Evolutionary conservation across 345 rosid species (phyloP).

Genomic region (Salix purpurea): DNA sequence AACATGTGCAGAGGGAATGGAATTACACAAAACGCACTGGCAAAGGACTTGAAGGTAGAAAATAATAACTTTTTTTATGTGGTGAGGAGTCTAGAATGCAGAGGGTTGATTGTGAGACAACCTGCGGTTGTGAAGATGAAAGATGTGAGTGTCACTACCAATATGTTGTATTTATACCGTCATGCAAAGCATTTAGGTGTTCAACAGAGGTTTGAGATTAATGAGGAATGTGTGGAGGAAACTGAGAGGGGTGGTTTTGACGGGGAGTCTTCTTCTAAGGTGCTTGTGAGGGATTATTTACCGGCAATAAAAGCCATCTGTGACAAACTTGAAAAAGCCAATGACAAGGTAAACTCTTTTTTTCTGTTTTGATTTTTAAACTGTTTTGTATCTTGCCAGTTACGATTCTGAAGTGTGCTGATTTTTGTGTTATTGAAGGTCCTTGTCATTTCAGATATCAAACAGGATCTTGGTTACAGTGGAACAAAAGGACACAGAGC

Average conservation of each 20-base stretch:
- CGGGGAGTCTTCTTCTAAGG: slow-evolving; percentile 32
- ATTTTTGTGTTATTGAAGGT: slow-evolving; percentile 51
- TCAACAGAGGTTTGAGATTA: slow-evolving; percentile 70
- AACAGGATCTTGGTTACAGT: slow-evolving; percentile 69
- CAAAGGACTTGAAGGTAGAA: slow-evolving; percentile 68
- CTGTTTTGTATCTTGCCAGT: slow-evolving; percentile 11
- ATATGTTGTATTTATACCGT: slow-evolving; percentile 62
- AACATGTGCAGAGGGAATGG: slow-evolving; percentile 54
- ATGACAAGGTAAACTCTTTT: slow-evolving; percentile 56
- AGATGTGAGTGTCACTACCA: slow-evolving; percentile 59
- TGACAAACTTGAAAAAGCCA: slow-evolving; percentile 73
- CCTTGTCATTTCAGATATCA: slow-evolving; percentile 83
- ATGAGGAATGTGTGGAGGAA: slow-evolving; percentile 49
- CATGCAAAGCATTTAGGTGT: slow-evolving; percentile 72
- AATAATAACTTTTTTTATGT: slow-evolving; percentile 69
- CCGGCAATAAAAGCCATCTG: slow-evolving; percentile 83
- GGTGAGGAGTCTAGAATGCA: slow-evolving; percentile 65
- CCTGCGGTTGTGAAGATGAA: slow-evolving; percentile 71
- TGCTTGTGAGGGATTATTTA: slow-evolving; percentile 65
- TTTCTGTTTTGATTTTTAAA: slow-evolving; percentile 8
- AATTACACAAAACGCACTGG: slow-evolving; percentile 68
- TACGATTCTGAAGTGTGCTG: slow-evolving; percentile 27
- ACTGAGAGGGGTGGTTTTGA: slow-evolving; percentile 36
- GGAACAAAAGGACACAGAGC: slow-evolving; percentile 62
- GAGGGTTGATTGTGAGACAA: slow-evolving; percentile 64